phyloP scores from a whole-genome alignment of 768 basidiomycete species.

The Mycena maculata region DNA sequence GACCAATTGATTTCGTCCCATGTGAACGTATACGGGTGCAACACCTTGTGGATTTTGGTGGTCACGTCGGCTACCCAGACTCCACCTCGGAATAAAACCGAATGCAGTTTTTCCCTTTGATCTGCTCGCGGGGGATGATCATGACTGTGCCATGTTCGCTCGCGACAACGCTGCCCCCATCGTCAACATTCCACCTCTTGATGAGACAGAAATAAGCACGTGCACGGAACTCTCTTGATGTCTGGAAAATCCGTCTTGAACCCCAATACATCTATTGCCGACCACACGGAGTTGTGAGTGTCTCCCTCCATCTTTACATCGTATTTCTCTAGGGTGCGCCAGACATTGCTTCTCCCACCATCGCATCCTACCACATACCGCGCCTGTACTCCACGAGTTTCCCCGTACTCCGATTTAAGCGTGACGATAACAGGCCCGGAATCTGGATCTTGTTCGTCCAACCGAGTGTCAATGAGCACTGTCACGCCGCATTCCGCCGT shows the following conservation, averaged over 20 bases:
- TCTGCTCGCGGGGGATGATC: constrained; percentile 20
- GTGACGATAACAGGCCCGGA: constrained; percentile 3
- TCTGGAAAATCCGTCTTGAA: constrained; percentile 24
- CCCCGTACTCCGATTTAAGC: constrained; percentile 17
- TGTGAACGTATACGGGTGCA: constrained; percentile 4
- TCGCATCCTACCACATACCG: constrained; percentile 19
- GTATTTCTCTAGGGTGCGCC: constrained; percentile 14
- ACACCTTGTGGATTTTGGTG: constrained; percentile 16
- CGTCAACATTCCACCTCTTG: not conserved
- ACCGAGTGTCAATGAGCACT: constrained; percentile 1
- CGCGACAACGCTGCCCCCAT: not conserved
- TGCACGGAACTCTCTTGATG: constrained; percentile 8
- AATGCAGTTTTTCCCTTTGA: constrained; percentile 20
- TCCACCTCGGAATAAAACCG: constrained; percentile 19
- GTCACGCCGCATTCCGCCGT: not conserved
- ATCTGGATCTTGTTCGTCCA: constrained; percentile 1
- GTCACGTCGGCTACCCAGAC: not conserved
- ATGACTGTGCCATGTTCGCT: constrained; percentile 8
- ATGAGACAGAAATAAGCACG: not conserved
- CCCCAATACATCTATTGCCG: constrained; percentile 15
- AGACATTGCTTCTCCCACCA: constrained; percentile 13
- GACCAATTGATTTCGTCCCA: constrained; percentile 27
- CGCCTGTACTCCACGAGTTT: constrained; percentile 2
- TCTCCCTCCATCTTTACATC: constrained; percentile 8
- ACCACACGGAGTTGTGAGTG: constrained; percentile 18